Evolutionary conservation across 768 basidiomycete genomes (phyloP).

Genomic region (Goffeauzyma gilvescens): DNA sequence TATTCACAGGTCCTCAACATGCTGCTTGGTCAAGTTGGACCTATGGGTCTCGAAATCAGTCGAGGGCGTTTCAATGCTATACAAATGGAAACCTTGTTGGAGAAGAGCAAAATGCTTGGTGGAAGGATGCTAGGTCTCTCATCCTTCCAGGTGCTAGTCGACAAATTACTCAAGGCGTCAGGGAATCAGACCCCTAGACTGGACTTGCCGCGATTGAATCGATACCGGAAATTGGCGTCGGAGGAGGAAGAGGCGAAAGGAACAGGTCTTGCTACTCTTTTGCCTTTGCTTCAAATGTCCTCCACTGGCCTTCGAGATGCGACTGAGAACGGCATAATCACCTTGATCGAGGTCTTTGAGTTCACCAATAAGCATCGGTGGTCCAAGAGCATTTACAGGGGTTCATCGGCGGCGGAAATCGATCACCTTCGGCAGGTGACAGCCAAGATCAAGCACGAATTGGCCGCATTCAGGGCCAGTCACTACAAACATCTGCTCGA

Average conservation of each 20-base stretch:
- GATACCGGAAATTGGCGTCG: too few relatives aligned
- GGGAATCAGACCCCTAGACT: too few relatives aligned
- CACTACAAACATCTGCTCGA: constrained; percentile 34
- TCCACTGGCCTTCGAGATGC: constrained; percentile 19
- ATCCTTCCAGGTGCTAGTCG: constrained; percentile 25
- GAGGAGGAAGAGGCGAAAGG: constrained; percentile 15
- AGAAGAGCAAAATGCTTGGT: constrained; percentile 19
- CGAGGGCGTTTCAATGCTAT: constrained; percentile 23
- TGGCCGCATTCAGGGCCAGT: constrained; percentile 15
- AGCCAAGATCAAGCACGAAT: constrained; percentile 8
- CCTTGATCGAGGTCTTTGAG: constrained; percentile 19
- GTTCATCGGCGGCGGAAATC: constrained; percentile 5
- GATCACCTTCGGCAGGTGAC: constrained; percentile 14
- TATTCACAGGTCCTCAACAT: constrained; percentile 17
- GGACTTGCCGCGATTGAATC: too few relatives aligned
- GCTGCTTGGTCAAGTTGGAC: constrained; percentile 16
- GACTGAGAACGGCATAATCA: constrained; percentile 12
- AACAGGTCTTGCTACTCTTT: constrained; percentile 21
- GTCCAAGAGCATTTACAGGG: constrained; percentile 6
- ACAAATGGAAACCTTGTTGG: constrained; percentile 22
- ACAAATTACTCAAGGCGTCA: too few relatives aligned
- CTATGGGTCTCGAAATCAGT: constrained; percentile 29
- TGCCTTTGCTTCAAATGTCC: constrained; percentile 23
- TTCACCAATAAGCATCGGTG: constrained; percentile 25
- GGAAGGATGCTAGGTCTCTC: constrained; percentile 17